These are phyloP conservation scores for Solanum verrucosum DNA, from an alignment of 257 asterid species.

Conservation along the genomic window DNA sequence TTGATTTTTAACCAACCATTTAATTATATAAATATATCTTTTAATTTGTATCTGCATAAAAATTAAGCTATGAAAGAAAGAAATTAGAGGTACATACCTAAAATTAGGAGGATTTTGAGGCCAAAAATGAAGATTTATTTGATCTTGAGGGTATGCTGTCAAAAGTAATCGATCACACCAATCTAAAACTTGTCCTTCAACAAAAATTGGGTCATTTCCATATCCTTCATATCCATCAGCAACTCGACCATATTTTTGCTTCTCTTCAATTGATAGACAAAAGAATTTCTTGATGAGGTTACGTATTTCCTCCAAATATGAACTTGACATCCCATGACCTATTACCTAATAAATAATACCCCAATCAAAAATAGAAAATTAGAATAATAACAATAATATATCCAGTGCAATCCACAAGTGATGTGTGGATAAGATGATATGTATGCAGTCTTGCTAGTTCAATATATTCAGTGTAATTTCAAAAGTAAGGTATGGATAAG, in stretches of 20 bases:
- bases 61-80: background rate
- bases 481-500: background rate
- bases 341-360: background rate
- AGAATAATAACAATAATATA: background rate
- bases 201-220: background rate
- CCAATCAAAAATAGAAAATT: background rate
- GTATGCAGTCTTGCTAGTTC: no score
- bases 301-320: background rate
- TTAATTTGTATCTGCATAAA: no score
- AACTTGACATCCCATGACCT: conserved; percentile 2
- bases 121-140: background rate
- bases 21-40: no score
- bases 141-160: background rate
- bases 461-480: no score
- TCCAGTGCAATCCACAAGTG: background rate
- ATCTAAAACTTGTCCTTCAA: background rate
- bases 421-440: no score
- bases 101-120: background rate
- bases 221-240: background rate
- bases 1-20: no score
- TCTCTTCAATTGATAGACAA: background rate
- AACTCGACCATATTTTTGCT: background rate
- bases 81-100: background rate
- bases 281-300: background rate
- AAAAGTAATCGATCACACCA: background rate